phyloP scores from a whole-genome alignment of 805 yeast species.

The Schizosaccharomyces lindneri region DNA sequence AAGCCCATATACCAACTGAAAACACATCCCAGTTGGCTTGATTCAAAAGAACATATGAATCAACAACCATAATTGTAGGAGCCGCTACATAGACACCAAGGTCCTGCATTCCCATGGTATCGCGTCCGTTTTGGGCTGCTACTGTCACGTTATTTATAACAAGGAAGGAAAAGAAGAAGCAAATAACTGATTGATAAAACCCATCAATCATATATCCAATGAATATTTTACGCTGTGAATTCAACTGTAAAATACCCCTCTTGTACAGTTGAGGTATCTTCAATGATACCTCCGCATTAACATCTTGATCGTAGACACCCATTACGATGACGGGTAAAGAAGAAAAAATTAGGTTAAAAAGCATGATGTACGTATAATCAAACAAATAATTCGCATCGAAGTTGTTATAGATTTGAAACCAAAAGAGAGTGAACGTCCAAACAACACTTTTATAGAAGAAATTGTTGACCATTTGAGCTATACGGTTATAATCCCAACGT shows the following conservation, averaged over 20 bases:
- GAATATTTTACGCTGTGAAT: constrained; percentile 38
- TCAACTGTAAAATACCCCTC: constrained; percentile 32
- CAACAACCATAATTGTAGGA: constrained; percentile 38
- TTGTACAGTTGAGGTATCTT: constrained; percentile 48
- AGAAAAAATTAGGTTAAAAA: constrained; percentile 59
- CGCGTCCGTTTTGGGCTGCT: constrained; percentile 23
- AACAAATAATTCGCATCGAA: constrained; percentile 57
- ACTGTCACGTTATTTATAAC: constrained; percentile 23
- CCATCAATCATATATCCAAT: constrained; percentile 44
- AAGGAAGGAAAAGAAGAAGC: constrained; percentile 44
- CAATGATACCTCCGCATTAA: constrained; percentile 36
- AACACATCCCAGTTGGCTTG: constrained; percentile 65
- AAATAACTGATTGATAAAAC: constrained; percentile 40
- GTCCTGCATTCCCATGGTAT: constrained; percentile 43
- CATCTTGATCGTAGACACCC: constrained; percentile 57
- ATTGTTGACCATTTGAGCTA: constrained; percentile 57
- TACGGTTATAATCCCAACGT: constrained; percentile 55
- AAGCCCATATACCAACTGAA: constrained; percentile 23
- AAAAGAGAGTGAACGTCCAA: constrained; percentile 48
- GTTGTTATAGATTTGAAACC: constrained; percentile 45
- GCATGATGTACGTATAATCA: constrained; percentile 55
- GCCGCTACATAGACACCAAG: constrained; percentile 39
- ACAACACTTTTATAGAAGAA: constrained; percentile 56
- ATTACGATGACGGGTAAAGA: constrained; percentile 52
- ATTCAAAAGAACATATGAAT: constrained; percentile 38